These are phyloP conservation scores for Furcasterigmium furcatum DNA, from an alignment of 2,329 filamentous ascomycete species.

Conservation along the genomic window DNA sequence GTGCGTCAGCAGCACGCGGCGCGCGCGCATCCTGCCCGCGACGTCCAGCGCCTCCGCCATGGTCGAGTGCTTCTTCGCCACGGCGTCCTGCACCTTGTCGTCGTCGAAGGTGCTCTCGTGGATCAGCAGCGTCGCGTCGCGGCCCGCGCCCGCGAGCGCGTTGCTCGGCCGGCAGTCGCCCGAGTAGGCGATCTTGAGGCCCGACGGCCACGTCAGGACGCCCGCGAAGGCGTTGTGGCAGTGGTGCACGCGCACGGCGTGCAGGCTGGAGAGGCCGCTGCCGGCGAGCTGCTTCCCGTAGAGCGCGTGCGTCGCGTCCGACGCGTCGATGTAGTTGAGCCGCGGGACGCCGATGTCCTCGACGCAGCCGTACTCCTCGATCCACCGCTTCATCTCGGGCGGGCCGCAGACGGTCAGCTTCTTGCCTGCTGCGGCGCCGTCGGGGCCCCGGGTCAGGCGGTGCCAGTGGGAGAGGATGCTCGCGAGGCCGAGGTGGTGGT, in stretches of 20 bases:
- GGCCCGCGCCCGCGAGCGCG: slow-evolving; percentile 67
- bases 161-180: slow-evolving; percentile 84
- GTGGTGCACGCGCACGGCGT: slow-evolving; percentile 69
- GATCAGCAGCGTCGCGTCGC: slow-evolving; percentile 76
- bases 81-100: slow-evolving; percentile 72
- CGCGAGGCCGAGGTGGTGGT: slow-evolving; percentile 88
- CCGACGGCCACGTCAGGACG: slow-evolving; percentile 72
- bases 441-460: slow-evolving; percentile 39
- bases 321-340: slow-evolving; percentile 26
- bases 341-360: slow-evolving; percentile 71
- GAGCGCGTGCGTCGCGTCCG: slow-evolving; percentile 5
- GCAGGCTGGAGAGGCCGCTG: slow-evolving; percentile 64
- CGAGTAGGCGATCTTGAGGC: slow-evolving; percentile 87
- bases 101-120: slow-evolving; percentile 98
- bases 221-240: slow-evolving; percentile 77
- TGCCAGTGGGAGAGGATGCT: slow-evolving; percentile 83
- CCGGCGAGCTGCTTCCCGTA: slow-evolving; percentile 32
- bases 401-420: slow-evolving; percentile 68
- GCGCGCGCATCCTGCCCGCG: slow-evolving; percentile 74
- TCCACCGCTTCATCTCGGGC: slow-evolving; percentile 67
- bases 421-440: slow-evolving; percentile 18
- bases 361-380: slow-evolving; percentile 75
- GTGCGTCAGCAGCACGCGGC: slow-evolving; percentile 82
- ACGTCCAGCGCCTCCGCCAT: slow-evolving; percentile 80
- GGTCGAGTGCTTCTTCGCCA: slow-evolving; percentile 87